phyloP scores from a whole-genome alignment of 139 green algal genomes.

The Pycnococcus provasolii region DNA sequence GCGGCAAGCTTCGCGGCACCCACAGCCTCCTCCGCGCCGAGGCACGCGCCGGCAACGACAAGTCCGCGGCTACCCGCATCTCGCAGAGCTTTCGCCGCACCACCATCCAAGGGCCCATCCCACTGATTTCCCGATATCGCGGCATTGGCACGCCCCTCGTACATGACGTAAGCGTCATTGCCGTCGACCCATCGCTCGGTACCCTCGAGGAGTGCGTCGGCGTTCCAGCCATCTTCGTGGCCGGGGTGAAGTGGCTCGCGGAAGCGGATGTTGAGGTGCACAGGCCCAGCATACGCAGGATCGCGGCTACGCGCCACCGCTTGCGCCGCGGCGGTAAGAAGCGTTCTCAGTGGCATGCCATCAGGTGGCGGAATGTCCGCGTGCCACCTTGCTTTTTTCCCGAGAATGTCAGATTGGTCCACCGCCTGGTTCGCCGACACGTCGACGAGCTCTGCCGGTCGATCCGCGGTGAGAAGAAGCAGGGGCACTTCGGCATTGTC shows the following conservation, averaged over 20 bases:
- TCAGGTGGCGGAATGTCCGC: conserved; percentile 61
- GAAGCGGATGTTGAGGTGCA: conserved; percentile 93
- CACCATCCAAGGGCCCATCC: background rate
- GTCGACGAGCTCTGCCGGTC: conserved; percentile 77
- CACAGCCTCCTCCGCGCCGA: conserved; percentile 37
- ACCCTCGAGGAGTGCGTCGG: conserved; percentile 37
- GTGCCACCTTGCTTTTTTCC: conserved; percentile 62
- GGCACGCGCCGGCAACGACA: conserved; percentile 66
- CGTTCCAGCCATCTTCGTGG: conserved; percentile 26
- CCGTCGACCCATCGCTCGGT: conserved; percentile 45
- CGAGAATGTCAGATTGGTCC: conserved; percentile 85
- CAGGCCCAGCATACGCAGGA: conserved; percentile 52
- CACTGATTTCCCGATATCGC: background rate
- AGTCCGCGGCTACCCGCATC: conserved; percentile 37
- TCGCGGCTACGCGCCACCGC: conserved; percentile 39
- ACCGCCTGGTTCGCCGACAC: conserved; percentile 82
- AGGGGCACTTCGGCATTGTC: conserved; percentile 62
- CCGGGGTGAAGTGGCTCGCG: conserved; percentile 77
- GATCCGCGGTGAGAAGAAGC: conserved; percentile 86
- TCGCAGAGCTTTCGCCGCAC: background rate
- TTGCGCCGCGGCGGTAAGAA: conserved; percentile 55
- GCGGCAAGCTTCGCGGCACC: conserved; percentile 37
- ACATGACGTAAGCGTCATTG: background rate
- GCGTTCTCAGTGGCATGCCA: conserved; percentile 38
- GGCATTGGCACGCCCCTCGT: background rate